Percentiles rank a stretch among this genome's conserved stretches.
Evolutionary conservation across 352 stramenopile species (phyloP).

Genomic region (Aphanomyces invadans): DNA sequence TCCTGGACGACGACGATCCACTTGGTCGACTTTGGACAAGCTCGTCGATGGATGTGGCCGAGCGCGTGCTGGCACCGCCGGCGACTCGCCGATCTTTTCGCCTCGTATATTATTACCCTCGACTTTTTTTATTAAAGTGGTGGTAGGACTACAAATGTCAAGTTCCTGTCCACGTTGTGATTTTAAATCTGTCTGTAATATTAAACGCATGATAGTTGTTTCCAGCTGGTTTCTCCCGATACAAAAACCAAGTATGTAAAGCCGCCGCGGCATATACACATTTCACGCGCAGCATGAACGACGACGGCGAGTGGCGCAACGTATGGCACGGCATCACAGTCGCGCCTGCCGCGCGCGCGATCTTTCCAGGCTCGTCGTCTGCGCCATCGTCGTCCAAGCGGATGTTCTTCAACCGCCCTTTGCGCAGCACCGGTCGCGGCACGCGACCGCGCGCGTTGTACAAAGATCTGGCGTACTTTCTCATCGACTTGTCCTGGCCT

Average conservation of each 20-base stretch:
- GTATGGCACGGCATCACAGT: neutral
- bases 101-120: too few relatives aligned
- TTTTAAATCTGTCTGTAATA: too few relatives aligned
- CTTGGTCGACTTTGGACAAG: too few relatives aligned
- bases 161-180: too few relatives aligned
- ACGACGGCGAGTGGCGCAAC: neutral
- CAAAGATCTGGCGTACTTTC: constrained; percentile 78
- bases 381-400: neutral
- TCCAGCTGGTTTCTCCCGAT: neutral
- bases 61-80: too few relatives aligned
- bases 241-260: neutral
- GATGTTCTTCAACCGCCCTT: neutral
- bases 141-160: too few relatives aligned
- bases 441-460: constrained; percentile 43
- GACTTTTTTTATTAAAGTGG: too few relatives aligned
- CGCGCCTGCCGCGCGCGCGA: neutral
- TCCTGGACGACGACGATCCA: too few relatives aligned
- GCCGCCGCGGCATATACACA: neutral
- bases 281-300: neutral
- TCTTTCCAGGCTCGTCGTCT: neutral
- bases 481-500: constrained; percentile 76
- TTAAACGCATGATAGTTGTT: constrained; percentile 20
- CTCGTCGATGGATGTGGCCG: too few relatives aligned
- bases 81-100: too few relatives aligned
- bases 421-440: neutral